Evolutionary conservation across 2,329 filamentous ascomycete genomes (phyloP).

Genomic region (Ceratocystis variospora): DNA sequence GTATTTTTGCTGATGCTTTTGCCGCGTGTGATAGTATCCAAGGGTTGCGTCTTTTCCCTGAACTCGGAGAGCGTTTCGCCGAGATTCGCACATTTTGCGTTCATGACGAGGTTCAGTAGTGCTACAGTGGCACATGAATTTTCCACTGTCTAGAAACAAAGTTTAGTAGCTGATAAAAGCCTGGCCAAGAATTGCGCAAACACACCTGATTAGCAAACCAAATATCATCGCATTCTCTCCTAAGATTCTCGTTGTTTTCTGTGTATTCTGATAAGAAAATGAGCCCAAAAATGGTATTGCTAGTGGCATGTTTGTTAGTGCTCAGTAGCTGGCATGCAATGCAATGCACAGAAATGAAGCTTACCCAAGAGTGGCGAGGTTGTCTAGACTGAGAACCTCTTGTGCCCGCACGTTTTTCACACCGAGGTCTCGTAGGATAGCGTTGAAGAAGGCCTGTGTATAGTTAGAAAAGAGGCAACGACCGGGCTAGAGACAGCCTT

Average conservation of each 20-base stretch:
- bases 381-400: constrained; percentile 63
- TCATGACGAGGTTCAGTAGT: constrained; percentile 87
- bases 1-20: constrained; percentile 59
- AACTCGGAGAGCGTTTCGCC: constrained; percentile 59
- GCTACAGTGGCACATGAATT: constrained; percentile 91
- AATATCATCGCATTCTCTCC: constrained; percentile 44
- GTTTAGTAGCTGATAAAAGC: constrained; percentile 17
- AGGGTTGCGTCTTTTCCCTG: constrained; percentile 53
- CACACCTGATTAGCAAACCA: constrained; percentile 89
- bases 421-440: constrained; percentile 66
- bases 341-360: constrained; percentile 26
- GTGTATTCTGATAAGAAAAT: constrained; percentile 73
- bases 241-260: constrained; percentile 38
- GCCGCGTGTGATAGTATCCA: constrained; percentile 62
- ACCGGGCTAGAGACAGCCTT: neutral
- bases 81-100: constrained; percentile 51
- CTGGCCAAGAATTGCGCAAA: neutral
- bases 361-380: constrained; percentile 46
- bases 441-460: constrained; percentile 64
- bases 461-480: neutral
- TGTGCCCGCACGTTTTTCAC: constrained; percentile 58
- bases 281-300: constrained; percentile 66
- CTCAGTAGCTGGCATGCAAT: neutral
- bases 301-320: constrained; percentile 25
- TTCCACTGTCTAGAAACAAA: constrained; percentile 46